Base-by-base conservation (phyloP, 345 rosid genomes). In the Eutrema japonicum region DNA sequence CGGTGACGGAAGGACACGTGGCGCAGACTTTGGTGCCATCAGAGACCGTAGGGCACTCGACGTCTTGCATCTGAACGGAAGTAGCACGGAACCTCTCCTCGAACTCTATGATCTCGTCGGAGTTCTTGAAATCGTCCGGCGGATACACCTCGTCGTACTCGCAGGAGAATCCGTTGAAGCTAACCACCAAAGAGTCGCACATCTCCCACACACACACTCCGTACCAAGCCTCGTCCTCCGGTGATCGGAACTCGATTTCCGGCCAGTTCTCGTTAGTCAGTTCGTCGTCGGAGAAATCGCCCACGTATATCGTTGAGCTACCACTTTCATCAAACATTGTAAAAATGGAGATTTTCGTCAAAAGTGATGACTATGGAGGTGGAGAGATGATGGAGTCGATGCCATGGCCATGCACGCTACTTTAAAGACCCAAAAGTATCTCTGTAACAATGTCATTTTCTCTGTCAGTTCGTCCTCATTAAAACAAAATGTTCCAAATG, bases 161-260 rank as follows among this genome's bases (percentile, higher is more conserved):
- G 26, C 9, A 33, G 8, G 67, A 3, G 62, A 77, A 77, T 6
- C 67, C 76, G 42, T 70, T 77, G 71, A 70, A 77, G 2, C 29
- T 64, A 6, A 77, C 52, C 41, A 64, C 59, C 12, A 77, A 8
- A 10, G 66, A 41, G 51, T 77, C 62, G 49, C 55, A 71, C 8
- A 70, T 32, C 3, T 48, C 64, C 27, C 66, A 22, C 26, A 71
- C 33, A 13, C 64, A 72, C 0, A 77, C 76, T 6, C 41, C 60
- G 49, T 77, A 77, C 76, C 80, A 77, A 10, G 76, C 80, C 11
- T 70, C 72, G 41, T 77, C 80, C 12, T 37, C 53, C 67, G 76
- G 55, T 29, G 80, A 70, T 2, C 76, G 80, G 43, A 70, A 77
- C 63, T 77, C 80, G 0, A 70, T n/a, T 0, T 50, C 76, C 56